These are phyloP conservation scores for Rhododendron mucronatum DNA, from an alignment of 148 eudicot species.

Conservation along the genomic window DNA sequence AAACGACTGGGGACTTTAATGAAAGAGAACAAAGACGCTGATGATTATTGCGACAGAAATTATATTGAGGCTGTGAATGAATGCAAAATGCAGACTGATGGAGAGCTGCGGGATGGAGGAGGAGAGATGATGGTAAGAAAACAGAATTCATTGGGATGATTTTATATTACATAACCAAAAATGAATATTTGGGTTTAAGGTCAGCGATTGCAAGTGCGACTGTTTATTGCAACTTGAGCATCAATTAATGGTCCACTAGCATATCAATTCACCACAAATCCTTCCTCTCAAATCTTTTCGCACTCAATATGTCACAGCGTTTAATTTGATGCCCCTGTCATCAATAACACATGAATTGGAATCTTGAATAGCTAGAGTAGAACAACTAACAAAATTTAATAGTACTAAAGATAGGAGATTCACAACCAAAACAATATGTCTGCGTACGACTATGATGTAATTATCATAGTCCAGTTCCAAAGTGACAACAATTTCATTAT, in stretches of 20 bases:
- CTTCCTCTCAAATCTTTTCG: no score
- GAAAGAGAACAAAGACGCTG: conserved; percentile 9
- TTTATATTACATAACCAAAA: neutral
- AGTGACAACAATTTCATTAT: no score
- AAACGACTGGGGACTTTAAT: conserved; percentile 12
- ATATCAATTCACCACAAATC: no score
- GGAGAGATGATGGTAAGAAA: neutral
- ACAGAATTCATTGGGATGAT: neutral
- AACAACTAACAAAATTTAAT: no score
- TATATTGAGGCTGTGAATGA: neutral
- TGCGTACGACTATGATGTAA: no score
- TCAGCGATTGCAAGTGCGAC: neutral
- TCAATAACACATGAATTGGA: no score
- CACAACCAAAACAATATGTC: no score
- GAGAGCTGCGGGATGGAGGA: neutral
- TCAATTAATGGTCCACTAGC: neutral
- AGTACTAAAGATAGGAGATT: no score
- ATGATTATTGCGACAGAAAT: neutral
- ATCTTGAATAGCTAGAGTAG: no score
- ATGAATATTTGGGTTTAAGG: neutral
- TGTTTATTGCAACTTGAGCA: neutral
- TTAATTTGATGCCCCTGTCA: no score
- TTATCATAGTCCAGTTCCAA: no score
- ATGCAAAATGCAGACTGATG: neutral
- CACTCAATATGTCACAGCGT: no score